Conservation (phyloP, 2,329 filamentous ascomycete genomes). For the Akanthomyces dipterigenus region DNA sequence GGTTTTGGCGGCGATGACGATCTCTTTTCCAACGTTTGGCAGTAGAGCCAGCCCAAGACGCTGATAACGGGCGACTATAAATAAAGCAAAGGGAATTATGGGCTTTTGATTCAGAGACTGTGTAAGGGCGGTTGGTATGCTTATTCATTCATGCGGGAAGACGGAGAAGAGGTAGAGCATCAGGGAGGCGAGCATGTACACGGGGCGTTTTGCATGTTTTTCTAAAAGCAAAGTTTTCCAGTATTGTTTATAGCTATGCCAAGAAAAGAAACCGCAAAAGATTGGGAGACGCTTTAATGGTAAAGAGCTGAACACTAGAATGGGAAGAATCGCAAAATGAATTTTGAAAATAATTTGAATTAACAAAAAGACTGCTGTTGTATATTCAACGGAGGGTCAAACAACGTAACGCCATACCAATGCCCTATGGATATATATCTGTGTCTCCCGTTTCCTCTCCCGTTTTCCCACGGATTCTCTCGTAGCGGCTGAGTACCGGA, state of each 20-base stretch:
- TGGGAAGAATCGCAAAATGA: background rate
- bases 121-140: too few species aligned
- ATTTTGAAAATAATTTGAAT: background rate
- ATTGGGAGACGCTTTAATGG: background rate
- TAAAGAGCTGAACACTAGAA: background rate
- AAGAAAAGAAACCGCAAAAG: background rate
- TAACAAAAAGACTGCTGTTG: background rate
- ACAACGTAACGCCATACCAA: conserved; percentile 6
- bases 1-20: conserved; percentile 69
- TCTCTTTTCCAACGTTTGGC: conserved; percentile 93
- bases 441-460: background rate
- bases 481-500: background rate
- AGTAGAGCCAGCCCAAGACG: conserved; percentile 39
- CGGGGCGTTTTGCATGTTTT: conserved; percentile 6
- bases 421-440: conserved; percentile 1
- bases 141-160: background rate
- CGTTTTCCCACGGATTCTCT: background rate
- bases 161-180: background rate
- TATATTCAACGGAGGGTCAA: background rate
- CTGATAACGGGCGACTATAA: background rate
- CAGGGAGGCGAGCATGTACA: conserved; percentile 10
- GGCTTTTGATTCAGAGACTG: too few species aligned
- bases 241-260: conserved; percentile 8
- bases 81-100: too few species aligned
- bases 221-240: background rate